Evolutionary conservation across 345 rosid species (phyloP), one percentile per base, ranked within the genome.

Genomic region (Melastoma malabathricum): DNA sequence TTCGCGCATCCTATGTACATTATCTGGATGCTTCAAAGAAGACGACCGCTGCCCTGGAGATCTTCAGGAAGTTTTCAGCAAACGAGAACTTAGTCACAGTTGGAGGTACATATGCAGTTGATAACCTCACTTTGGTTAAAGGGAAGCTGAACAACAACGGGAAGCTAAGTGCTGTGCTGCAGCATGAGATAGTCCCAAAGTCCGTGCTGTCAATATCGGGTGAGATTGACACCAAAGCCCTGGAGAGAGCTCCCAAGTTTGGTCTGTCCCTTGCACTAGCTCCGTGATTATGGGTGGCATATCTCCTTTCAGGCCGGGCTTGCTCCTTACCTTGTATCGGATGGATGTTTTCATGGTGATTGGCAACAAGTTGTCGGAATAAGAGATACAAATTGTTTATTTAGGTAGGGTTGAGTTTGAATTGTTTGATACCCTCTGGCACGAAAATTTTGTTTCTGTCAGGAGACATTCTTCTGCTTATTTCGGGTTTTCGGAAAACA

Each of bases 131-230:
- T 6, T 16, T 72, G 18, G 73, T 82, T 68, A 92, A 87, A 69
- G 96, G 85, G 43, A 92, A 84, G 72, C 85, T 92, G 47, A 79
- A 84, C 73, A 87, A 76, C 66, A 66, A 73, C 43, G 98, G 96
- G 59, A 84, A 65, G 53, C 82, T 92, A 8, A 87, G 86, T 54
- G 95, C 89, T 16, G 44, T 92, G 63, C 45, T 92, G 49, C 96
- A 92, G 75, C 96, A 87, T 51, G 96, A 92, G 72, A 73, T 92
- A 22, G 44, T 84, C 12, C 95, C 88, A 0, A 82, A 74, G 59
- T 87, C 98, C 0, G 15, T 87, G 51, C 55, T 87, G 64, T 80
- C 93, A 31, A 64, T 92, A 44, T 84, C 96, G 15, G 71, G 89
- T 54, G 98, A 92, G 77, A 44, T 92, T 46, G 86, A 87, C 72